These are phyloP conservation scores for Apiospora sp. DNA, from an alignment of 2,329 filamentous ascomycete genomes.

Conservation along the genomic window DNA sequence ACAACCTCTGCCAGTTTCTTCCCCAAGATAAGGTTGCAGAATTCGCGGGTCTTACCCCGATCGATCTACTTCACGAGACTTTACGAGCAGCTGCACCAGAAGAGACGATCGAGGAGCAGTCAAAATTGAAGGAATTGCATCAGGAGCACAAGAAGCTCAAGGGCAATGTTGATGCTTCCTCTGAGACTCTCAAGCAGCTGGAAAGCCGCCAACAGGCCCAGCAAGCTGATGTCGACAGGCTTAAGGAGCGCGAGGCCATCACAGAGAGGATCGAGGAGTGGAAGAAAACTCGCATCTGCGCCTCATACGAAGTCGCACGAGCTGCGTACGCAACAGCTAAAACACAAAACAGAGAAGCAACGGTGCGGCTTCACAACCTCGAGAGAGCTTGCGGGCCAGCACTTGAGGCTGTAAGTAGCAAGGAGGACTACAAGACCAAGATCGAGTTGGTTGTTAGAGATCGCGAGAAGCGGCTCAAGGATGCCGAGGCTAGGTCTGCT, in stretches of 20 bases:
- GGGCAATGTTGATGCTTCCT: conserved; percentile 63
- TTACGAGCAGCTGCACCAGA: conserved; percentile 86
- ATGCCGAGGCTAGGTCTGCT: conserved; percentile 61
- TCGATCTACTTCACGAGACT: conserved; percentile 85
- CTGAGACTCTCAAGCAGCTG: conserved; percentile 70
- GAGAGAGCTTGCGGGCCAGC: conserved; percentile 70
- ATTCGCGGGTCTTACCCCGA: conserved; percentile 83
- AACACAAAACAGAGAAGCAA: conserved; percentile 59
- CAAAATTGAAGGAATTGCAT: conserved; percentile 74
- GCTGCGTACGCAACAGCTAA: conserved; percentile 60
- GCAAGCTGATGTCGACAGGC: conserved; percentile 82
- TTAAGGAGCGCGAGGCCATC: conserved; percentile 77
- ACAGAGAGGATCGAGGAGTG: conserved; percentile 71
- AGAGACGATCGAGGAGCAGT: conserved; percentile 82
- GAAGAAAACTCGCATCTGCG: conserved; percentile 69
- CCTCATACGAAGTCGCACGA: conserved; percentile 68
- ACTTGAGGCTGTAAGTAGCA: conserved; percentile 72
- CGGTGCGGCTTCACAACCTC: conserved; percentile 65
- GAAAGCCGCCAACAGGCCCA: conserved; percentile 78
- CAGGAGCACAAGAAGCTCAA: conserved; percentile 72
- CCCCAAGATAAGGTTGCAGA: conserved; percentile 96
- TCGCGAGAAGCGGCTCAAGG: conserved; percentile 61
- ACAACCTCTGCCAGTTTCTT: conserved; percentile 96
- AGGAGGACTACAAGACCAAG: conserved; percentile 69
- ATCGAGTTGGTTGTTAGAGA: conserved; percentile 63